phyloP scores from a whole-genome alignment of 169 alveolate species.

The Eimeria brunetti region DNA sequence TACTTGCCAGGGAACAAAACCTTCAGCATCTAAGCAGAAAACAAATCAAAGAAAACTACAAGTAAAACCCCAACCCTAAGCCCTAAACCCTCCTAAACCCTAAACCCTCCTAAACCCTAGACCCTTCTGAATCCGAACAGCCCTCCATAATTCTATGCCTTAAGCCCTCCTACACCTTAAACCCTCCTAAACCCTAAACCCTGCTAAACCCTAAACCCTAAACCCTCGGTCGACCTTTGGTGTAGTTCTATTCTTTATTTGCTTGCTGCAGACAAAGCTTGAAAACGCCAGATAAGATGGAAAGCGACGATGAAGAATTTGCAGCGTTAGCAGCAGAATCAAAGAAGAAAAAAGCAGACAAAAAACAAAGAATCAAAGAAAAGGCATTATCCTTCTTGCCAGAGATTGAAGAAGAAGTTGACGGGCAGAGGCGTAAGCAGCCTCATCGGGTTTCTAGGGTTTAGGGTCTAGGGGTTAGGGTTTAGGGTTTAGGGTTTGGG shows the following conservation, averaged over 20 bases:
- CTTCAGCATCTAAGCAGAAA: conserved; percentile 42
- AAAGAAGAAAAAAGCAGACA: conserved; percentile 22
- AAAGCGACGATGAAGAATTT: conserved; percentile 54
- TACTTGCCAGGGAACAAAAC: conserved; percentile 63
- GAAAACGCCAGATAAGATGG: background rate
- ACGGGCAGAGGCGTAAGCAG: conserved; percentile 72
- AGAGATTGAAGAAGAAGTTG: conserved; percentile 34
- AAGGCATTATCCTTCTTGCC: conserved; percentile 56
- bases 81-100: background rate
- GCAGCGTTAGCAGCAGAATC: conserved; percentile 57
- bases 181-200: too few species aligned
- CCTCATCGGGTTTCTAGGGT: background rate
- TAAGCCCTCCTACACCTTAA: too few species aligned
- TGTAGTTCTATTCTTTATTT: background rate
- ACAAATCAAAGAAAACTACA: background rate
- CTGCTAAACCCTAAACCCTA: conserved; percentile 69
- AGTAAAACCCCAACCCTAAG: too few species aligned
- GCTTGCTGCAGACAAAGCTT: background rate
- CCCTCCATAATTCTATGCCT: too few species aligned
- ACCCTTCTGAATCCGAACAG: too few species aligned
- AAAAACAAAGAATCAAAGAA: conserved; percentile 69
- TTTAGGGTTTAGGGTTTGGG: background rate
- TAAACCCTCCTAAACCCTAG: too few species aligned
- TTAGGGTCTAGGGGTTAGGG: background rate
- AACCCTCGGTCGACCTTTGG: too few species aligned